Percentiles rank a stretch among this genome's conserved stretches.
Conservation (phyloP, 139 green algal species). For the Closterium sp. region DNA sequence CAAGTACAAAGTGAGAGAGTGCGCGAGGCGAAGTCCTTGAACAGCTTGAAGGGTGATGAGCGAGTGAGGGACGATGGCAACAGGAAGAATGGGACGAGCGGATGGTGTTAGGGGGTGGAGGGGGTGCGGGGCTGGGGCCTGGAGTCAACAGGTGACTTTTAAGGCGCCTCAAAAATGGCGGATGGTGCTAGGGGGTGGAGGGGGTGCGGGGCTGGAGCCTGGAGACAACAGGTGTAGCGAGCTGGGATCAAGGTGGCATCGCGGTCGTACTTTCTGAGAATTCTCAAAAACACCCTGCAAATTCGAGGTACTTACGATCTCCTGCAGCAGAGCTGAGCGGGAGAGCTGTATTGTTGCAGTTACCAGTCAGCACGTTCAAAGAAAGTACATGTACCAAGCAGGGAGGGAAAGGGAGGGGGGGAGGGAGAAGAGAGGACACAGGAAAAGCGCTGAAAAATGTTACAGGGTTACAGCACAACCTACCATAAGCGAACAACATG, state of each 20-base stretch:
- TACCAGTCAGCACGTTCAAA: background rate
- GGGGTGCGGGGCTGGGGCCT: background rate
- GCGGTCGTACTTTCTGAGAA: too few relatives aligned
- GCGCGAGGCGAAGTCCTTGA: background rate
- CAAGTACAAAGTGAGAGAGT: too few relatives aligned
- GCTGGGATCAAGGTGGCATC: too few relatives aligned
- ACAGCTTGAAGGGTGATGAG: background rate
- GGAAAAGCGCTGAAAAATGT: background rate
- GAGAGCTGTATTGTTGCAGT: slow-evolving; percentile 58
- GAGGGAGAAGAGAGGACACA: background rate
- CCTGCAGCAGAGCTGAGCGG: slow-evolving; percentile 72
- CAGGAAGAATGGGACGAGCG: background rate
- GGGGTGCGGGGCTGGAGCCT: background rate
- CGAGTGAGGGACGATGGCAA: background rate
- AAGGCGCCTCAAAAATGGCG: too few relatives aligned
- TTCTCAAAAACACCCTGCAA: too few relatives aligned
- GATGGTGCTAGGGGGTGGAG: background rate
- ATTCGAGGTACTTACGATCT: slow-evolving; percentile 72
- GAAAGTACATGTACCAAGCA: background rate
- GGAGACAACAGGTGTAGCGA: background rate
- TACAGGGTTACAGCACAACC: background rate
- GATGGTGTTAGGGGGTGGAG: background rate
- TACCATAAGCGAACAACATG: background rate
- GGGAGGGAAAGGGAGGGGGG: background rate
- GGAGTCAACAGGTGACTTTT: background rate